A percentile compares a stretch with the other conserved stretches of the same genome.
Conservation (phyloP, 305 asterid species). For the Solanum hybrid region DNA sequence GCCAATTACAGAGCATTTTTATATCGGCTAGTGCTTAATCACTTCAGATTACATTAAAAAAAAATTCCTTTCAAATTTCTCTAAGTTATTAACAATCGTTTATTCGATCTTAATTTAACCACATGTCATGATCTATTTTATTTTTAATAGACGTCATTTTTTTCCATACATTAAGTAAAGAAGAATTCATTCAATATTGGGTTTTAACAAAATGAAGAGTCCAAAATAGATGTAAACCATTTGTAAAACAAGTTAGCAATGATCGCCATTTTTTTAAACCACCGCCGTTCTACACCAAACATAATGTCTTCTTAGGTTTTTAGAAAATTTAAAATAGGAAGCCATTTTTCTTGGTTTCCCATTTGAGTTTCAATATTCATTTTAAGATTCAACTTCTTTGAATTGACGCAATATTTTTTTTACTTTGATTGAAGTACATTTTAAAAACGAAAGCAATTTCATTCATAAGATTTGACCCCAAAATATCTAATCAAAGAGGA, state of each 20-base stretch:
- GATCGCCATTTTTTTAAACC: not conserved
- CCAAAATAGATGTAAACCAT: not conserved
- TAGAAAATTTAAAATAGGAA: not conserved
- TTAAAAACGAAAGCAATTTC: not conserved
- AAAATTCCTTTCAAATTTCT: too few relatives aligned
- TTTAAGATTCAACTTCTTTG: too few relatives aligned
- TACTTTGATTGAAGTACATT: not conserved
- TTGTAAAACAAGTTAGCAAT: not conserved
- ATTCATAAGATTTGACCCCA: not conserved
- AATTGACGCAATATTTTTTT: too few relatives aligned
- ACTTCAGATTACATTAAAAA: too few relatives aligned
- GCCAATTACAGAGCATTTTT: too few relatives aligned
- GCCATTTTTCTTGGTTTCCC: too few relatives aligned
- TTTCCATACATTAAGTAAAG: not conserved
- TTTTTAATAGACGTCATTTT: not conserved
- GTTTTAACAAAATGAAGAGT: not conserved
- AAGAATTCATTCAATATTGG: not conserved
- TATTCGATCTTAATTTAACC: not conserved
- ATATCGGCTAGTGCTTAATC: too few relatives aligned
- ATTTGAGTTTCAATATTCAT: too few relatives aligned
- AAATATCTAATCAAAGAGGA: not conserved
- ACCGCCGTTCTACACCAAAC: not conserved
- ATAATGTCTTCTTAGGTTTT: not conserved
- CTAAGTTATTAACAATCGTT: not conserved
- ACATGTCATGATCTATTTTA: not conserved